Evolutionary conservation across 768 basidiomycete genomes (phyloP).

Genomic region (Suillus americanus): DNA sequence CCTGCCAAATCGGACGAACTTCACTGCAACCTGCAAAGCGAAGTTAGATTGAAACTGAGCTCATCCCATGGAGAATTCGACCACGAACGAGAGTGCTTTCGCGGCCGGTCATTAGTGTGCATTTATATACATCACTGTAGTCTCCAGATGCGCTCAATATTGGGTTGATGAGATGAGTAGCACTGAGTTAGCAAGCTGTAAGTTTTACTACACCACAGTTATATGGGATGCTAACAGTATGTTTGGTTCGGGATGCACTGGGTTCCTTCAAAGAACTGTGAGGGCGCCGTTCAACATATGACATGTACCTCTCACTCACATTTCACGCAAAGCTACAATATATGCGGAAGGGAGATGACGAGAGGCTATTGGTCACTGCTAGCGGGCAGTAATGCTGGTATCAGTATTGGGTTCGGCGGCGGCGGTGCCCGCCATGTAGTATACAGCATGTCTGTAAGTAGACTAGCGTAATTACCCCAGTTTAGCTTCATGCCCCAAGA

Average conservation of each 20-base stretch:
- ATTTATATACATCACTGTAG: background rate
- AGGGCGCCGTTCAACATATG: background rate
- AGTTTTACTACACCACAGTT: too few relatives aligned
- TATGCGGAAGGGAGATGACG: background rate
- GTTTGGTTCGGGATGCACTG: background rate
- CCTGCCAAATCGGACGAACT: background rate
- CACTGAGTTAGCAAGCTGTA: background rate
- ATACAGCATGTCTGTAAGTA: background rate
- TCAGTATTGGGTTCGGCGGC: too few relatives aligned
- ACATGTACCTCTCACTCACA: background rate
- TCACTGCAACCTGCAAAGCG: background rate
- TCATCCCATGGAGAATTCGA: background rate
- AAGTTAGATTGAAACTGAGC: background rate
- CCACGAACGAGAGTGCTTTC: background rate
- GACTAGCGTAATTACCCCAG: background rate
- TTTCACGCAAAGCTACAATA: background rate
- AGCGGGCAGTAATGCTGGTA: background rate
- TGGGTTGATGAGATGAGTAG: background rate
- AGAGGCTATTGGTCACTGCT: background rate
- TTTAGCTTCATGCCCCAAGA: background rate
- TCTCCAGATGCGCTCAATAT: background rate
- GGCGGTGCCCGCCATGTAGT: background rate
- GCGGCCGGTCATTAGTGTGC: background rate
- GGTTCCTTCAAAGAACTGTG: background rate
- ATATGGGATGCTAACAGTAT: background rate